These are phyloP conservation scores for Apiotrichum siamense DNA, from an alignment of 1,284 basidiomycete species.

Conservation along the genomic window DNA sequence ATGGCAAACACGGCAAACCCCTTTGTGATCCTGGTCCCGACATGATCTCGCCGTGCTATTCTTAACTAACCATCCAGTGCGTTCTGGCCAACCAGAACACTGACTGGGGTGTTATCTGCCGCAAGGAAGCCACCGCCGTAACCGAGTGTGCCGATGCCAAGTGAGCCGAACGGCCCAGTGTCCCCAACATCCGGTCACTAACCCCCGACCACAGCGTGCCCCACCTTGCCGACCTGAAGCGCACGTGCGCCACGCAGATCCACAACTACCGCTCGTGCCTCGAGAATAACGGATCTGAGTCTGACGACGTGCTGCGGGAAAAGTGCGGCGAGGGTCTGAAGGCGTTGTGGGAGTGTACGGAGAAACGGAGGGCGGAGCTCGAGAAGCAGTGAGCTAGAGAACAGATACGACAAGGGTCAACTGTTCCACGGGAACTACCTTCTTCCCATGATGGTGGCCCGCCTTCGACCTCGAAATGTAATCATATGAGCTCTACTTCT, in stretches of 20 bases:
- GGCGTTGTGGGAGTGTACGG: conserved; percentile 42
- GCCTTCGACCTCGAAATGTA: not conserved
- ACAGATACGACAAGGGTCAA: not conserved
- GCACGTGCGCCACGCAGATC: conserved; percentile 33
- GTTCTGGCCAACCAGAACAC: conserved; percentile 37
- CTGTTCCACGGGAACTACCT: too few species aligned
- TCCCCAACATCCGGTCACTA: not conserved
- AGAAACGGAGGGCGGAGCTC: conserved; percentile 16
- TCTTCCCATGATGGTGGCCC: too few species aligned
- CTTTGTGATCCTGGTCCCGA: not conserved
- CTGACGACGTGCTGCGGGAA: conserved; percentile 31
- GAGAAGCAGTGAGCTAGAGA: not conserved
- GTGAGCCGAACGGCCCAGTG: conserved; percentile 13
- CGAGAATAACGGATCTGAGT: conserved; percentile 24
- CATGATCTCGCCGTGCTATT: not conserved
- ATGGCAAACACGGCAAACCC: too few species aligned
- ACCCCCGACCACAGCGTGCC: conserved; percentile 28
- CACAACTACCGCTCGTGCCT: conserved; percentile 36
- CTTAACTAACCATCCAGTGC: conserved; percentile 24
- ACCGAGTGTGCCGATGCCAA: conserved; percentile 41
- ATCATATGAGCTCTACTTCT: too few species aligned
- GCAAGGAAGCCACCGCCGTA: conserved; percentile 32
- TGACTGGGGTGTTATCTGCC: conserved; percentile 41
- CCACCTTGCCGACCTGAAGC: conserved; percentile 39
- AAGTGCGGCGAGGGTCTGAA: conserved; percentile 33